Evolutionary conservation across 2,329 filamentous ascomycete species (phyloP).

Genomic region (Ceratocystis colombiana): DNA sequence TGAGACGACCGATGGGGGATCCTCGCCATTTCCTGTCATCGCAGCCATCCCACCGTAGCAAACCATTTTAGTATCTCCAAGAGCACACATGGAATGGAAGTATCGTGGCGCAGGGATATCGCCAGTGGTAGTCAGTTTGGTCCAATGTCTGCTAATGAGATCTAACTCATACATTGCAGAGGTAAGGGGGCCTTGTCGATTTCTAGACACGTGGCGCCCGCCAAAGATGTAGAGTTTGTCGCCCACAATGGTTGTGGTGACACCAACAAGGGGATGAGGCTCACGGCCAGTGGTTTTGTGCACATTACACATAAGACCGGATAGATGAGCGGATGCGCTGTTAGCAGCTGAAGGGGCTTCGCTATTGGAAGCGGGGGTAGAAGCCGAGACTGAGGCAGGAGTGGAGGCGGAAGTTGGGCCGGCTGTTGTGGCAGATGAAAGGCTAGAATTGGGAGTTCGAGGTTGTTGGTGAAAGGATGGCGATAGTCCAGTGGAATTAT

Average conservation of each 20-base stretch:
- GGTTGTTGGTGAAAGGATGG: constrained; percentile 39
- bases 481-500: constrained; percentile 45
- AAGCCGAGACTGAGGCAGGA: constrained; percentile 43
- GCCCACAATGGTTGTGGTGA: constrained; percentile 86
- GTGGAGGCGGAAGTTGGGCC: constrained; percentile 42
- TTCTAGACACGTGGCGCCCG: constrained; percentile 75
- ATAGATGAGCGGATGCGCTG: constrained; percentile 49
- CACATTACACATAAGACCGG: constrained; percentile 60
- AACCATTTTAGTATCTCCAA: constrained; percentile 92
- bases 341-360: constrained; percentile 34
- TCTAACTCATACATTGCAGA: constrained; percentile 90
- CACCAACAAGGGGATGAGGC: constrained; percentile 82
- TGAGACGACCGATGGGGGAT: constrained; percentile 90
- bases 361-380: constrained; percentile 18
- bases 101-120: constrained; percentile 86
- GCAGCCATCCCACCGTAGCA: constrained; percentile 95
- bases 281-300: constrained; percentile 81
- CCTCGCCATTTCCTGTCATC: constrained; percentile 40
- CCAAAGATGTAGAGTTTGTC: constrained; percentile 97
- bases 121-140: constrained; percentile 71
- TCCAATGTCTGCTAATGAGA: constrained; percentile 84
- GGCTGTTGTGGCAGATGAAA: not conserved
- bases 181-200: constrained; percentile 67
- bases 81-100: constrained; percentile 88
- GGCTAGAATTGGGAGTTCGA: constrained; percentile 24